phyloP scores from a whole-genome alignment of 257 asterid genomes.

The Leonotis leonurus region DNA sequence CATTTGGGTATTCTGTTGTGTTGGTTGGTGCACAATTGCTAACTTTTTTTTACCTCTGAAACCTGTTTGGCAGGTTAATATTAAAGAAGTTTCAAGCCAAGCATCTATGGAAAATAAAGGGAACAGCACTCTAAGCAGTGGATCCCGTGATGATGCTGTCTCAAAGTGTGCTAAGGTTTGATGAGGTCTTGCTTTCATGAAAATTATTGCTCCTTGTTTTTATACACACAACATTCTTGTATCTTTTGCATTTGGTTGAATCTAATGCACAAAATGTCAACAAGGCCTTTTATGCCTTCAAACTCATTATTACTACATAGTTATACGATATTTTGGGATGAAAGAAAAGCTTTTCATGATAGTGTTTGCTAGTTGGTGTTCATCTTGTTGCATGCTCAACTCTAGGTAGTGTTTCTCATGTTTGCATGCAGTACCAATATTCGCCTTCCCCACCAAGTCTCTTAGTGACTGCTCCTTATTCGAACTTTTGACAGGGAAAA shows the following conservation, averaged over 20 bases:
- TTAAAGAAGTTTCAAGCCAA: slow-evolving; percentile 30
- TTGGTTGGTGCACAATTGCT: background rate
- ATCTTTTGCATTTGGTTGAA: background rate
- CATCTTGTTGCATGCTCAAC: background rate
- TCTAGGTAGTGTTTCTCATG: background rate
- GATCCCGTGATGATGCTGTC: slow-evolving; percentile 21
- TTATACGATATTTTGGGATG: background rate
- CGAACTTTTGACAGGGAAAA: slow-evolving; percentile 35
- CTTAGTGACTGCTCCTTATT: slow-evolving; percentile 14
- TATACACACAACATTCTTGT: background rate
- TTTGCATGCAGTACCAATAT: background rate
- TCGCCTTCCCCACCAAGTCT: background rate
- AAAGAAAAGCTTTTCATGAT: background rate
- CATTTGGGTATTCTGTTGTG: background rate
- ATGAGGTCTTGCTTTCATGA: slow-evolving; percentile 13
- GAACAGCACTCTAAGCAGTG: slow-evolving; percentile 22
- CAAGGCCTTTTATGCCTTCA: background rate
- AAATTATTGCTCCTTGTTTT: slow-evolving; percentile 1
- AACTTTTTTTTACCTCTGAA: slow-evolving; percentile 6
- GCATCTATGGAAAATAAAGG: slow-evolving; percentile 29
- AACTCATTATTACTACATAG: background rate
- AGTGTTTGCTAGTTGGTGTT: background rate
- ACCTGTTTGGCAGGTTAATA: slow-evolving; percentile 44
- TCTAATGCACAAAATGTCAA: background rate
- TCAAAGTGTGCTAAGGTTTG: slow-evolving; percentile 49